Evolutionary conservation across 2,329 filamentous ascomycete species (phyloP), one percentile per base, ranked within the genome.

Genomic region (Leptosphaerulina australis): DNA sequence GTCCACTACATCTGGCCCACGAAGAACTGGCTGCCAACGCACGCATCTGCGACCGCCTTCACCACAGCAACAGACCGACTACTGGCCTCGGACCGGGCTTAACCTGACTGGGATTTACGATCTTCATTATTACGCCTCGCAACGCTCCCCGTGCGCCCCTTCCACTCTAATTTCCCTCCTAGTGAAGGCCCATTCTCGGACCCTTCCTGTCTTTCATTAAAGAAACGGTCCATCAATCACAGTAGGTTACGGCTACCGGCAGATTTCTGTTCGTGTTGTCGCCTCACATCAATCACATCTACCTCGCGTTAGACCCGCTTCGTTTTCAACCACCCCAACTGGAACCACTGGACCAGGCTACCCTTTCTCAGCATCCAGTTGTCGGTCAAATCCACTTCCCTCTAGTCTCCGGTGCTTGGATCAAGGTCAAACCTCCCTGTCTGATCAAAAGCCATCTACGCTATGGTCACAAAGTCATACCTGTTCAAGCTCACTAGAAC

Each of bases 401-500:
- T 62, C 53, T 53, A 58, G 59, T 59, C 66, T 67, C 66, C 64
- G 59, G 62, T 64, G 68, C 68, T 70, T 60, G 62, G 68, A 66
- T 66, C 68, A 58, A 53, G 34, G 49, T 55, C 65, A 64, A 69
- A 65, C 67, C 60, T 67, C 63, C 60, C 59, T 63, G 61, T 56
- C 66, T 66, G 64, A 68, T 67, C 65, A 60, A 66, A 67, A 69
- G 60, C 68, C 66, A 69, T 62, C 38, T 51, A 48, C 65, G 69
- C 68, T 71, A 72, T 72, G 69, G 57, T 71, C 69, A 72, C 62
- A 53, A 53, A 66, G 53, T 70, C 69, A 68, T 66, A 68, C 69
- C 69, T 69, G 64, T 68, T 64, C 58, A 64, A 64, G 59, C 64
- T 63, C 63, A 68, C 70, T 72, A 73, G 69, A 72, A 68, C 62